A percentile compares a stretch with the other conserved stretches of the same genome.
Evolutionary conservation across 78 protist genomes (phyloP).

Genomic region (Diacronema lutheri): DNA sequence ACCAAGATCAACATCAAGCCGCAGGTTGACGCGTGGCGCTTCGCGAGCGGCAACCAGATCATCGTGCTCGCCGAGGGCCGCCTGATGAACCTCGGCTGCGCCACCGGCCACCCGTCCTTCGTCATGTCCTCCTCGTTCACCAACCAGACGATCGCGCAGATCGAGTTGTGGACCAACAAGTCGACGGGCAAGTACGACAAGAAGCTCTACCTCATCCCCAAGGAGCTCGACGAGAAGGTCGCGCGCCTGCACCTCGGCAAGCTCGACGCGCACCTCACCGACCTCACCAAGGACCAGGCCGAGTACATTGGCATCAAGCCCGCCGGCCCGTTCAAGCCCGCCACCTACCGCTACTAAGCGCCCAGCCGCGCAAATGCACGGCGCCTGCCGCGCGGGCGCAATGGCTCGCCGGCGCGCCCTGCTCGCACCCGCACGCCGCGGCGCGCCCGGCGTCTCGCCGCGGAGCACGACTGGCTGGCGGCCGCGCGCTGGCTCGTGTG

Average conservation of each 20-base stretch:
- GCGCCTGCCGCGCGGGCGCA: too few relatives aligned
- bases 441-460: too few relatives aligned
- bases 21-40: conserved; percentile 91
- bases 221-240: conserved; percentile 97
- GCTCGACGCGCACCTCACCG: conserved; percentile 90
- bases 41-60: conserved; percentile 84
- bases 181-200: conserved; percentile 65
- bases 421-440: too few relatives aligned
- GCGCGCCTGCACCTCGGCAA: conserved; percentile 94
- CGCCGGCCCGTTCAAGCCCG: conserved; percentile 80
- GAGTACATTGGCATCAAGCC: conserved; percentile 67
- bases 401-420: too few relatives aligned
- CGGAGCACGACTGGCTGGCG: too few relatives aligned
- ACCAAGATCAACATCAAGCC: conserved; percentile 90
- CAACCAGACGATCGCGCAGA: conserved; percentile 97
- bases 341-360: conserved; percentile 69
- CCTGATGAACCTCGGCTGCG: conserved; percentile 99
- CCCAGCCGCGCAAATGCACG: too few relatives aligned
- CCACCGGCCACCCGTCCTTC: conserved; percentile 99
- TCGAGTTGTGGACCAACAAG: conserved; percentile 74
- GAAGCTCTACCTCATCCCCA: conserved; percentile 94
- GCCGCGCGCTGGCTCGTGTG: too few relatives aligned
- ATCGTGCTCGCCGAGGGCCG: conserved; percentile 98
- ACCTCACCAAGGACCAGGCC: conserved; percentile 81
- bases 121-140: conserved; percentile 99